Conservation (phyloP, 2,329 filamentous ascomycete species). For the Calonectria pseudoturangicola region DNA sequence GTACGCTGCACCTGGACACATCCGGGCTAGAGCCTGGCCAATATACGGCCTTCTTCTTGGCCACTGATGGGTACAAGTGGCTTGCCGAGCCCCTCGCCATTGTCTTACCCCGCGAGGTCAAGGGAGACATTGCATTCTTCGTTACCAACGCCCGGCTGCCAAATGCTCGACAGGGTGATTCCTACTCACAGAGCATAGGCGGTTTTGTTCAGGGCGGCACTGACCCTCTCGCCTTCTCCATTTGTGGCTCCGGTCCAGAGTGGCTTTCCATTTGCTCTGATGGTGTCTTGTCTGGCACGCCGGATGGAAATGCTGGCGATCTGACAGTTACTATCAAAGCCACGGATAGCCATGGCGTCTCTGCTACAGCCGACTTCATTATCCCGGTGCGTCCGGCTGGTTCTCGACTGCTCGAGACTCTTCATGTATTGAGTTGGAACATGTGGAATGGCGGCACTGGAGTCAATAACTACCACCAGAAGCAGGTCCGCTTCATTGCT, state of each 20-base stretch:
- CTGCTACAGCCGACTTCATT: background rate
- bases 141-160: background rate
- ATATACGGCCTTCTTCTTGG: constrained; percentile 17
- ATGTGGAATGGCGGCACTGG: constrained; percentile 19
- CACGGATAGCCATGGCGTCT: background rate
- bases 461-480: constrained; percentile 8
- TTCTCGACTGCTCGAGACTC: background rate
- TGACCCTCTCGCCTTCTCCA: constrained; percentile 8
- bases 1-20: constrained; percentile 1
- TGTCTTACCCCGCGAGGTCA: constrained; percentile 8
- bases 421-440: constrained; percentile 4
- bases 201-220: constrained; percentile 2
- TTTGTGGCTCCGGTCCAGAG: background rate
- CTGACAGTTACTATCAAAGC: background rate
- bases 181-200: background rate
- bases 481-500: constrained; percentile 16
- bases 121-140: constrained; percentile 5
- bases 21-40: constrained; percentile 10
- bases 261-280: background rate
- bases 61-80: constrained; percentile 14
- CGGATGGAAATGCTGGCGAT: background rate
- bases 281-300: constrained; percentile 1
- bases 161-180: constrained; percentile 12
- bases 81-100: constrained; percentile 8
- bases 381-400: constrained; percentile 11